Base-by-base conservation (phyloP, 495 filamentous ascomycete genomes). In the Aspergillus sclerotioniger region DNA sequence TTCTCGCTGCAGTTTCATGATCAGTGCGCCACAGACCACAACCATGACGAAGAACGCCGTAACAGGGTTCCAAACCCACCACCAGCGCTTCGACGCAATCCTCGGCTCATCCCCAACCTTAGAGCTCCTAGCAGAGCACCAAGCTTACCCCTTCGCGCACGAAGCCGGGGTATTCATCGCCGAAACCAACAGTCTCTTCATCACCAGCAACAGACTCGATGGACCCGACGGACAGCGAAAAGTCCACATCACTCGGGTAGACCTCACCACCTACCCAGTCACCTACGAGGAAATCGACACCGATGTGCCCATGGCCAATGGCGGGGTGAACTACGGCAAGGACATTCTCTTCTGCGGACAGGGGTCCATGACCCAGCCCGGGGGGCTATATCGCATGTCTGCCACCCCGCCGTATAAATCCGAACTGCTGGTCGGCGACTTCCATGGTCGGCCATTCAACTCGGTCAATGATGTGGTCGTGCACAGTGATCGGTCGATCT, bases 381-480 rank as follows among this genome's bases (percentile, higher is more conserved):
- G 79, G 8, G 84, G 83, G 1, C 66, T 87, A 15, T 82, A 74
- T 54, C 66, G 73, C 45, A 80, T 83, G 75, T 72, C 73, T 9
- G 46, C 31, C 13, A 44, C 50, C 0, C 0, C 62, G 13, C 32
- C 76, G 60, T 39, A 72, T 20, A 64, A 59, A 4, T 33, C 64
- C 0, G 43, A 61, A 15, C 21, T 66, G 3, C 16, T 67, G 13
- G 49, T 56, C 12, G 76, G 76, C 21, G 82, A 83, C 55, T 87
- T 76, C 60, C 74, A 79, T 45, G 82, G 83, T 16, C 76, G 82
- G 19, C 79, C 80, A 29, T 86, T 87, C 68, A 86, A 84, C 59
- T 82, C 80, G 12, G 71, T 85, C 21, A 86, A 86, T 54, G 84
- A 88, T 64, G 74, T 81, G 0, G 72, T 76, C 6, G 72, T 87